Percentiles rank a stretch among this genome's conserved stretches.
phyloP scores from a whole-genome alignment of 2,329 filamentous ascomycete genomes.

The Neofusicoccum sp. region DNA sequence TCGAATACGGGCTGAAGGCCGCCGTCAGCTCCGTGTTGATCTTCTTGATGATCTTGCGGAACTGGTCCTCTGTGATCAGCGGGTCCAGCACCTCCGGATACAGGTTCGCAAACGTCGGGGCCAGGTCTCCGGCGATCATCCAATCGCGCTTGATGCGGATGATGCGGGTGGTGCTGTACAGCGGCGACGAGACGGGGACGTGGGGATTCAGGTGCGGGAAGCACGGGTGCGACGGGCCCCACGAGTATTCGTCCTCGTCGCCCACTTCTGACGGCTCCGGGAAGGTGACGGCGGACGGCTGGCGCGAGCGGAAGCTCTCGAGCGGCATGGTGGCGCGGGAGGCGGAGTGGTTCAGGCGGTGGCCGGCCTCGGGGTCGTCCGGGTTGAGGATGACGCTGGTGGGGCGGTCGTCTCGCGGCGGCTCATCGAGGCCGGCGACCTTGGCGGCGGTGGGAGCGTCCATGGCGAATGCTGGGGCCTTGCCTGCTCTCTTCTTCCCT shows the following conservation, averaged over 20 bases:
- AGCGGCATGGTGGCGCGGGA: slow-evolving; percentile 18
- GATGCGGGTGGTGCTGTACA: slow-evolving; percentile 77
- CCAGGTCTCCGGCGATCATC: slow-evolving; percentile 83
- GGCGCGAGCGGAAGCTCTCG: slow-evolving; percentile 11
- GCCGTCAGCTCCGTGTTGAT: slow-evolving; percentile 74
- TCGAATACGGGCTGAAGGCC: slow-evolving; percentile 76
- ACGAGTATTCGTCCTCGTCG: slow-evolving; percentile 70
- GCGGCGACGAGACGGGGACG: slow-evolving; percentile 71
- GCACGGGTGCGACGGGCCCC: slow-evolving; percentile 92
- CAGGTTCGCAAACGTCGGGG: slow-evolving; percentile 88
- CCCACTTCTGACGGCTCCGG: slow-evolving; percentile 10
- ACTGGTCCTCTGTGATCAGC: slow-evolving; percentile 79
- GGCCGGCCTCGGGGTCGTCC: slow-evolving; percentile 16
- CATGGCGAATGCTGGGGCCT: slow-evolving; percentile 5
- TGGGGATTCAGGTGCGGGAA: slow-evolving; percentile 92
- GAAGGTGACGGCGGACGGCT: slow-evolving; percentile 7
- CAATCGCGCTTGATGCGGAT: slow-evolving; percentile 91
- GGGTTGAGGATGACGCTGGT: slow-evolving; percentile 6
- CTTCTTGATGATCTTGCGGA: slow-evolving; percentile 75
- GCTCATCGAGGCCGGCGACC: slow-evolving; percentile 2
- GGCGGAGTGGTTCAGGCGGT: slow-evolving; percentile 13
- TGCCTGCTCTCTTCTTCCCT: background rate
- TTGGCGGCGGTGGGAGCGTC: slow-evolving; percentile 7
- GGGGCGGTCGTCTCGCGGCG: background rate
- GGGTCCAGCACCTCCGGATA: slow-evolving; percentile 96